Conservation (phyloP, 2,329 filamentous ascomycete genomes). For the Xylariaceae sp. region DNA sequence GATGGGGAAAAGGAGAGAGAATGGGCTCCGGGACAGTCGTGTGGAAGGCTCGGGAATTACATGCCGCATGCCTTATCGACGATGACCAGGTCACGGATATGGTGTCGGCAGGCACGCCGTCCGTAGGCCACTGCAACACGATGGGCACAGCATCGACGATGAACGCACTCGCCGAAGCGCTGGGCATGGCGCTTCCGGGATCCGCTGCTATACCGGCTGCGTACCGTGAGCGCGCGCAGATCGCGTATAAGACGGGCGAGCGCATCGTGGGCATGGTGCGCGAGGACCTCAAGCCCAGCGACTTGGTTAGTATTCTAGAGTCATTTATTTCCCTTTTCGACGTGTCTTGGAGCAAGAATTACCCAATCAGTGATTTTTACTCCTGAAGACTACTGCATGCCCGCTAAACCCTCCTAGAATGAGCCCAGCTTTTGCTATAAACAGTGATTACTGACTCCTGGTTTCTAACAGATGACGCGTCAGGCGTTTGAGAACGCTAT, state of each 20-base stretch:
- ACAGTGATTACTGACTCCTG: no score
- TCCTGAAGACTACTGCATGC: no score
- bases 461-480: no score
- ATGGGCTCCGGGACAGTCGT: conserved; percentile 55
- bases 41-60: conserved; percentile 56
- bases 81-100: conserved; percentile 54
- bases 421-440: no score
- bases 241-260: conserved; percentile 55
- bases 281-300: conserved; percentile 56
- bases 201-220: conserved; percentile 58
- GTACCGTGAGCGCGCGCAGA: conserved; percentile 55
- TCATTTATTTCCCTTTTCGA: no score
- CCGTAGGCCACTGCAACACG: conserved; percentile 58
- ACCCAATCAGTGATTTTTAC: no score
- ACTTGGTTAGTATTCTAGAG: no score
- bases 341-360: no score
- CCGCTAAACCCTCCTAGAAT: no score
- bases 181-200: conserved; percentile 60
- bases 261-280: conserved; percentile 59
- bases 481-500: conserved; percentile 64
- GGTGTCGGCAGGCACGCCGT: conserved; percentile 50
- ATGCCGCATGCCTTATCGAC: conserved; percentile 54
- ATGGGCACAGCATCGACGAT: conserved; percentile 62
- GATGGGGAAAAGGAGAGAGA: conserved; percentile 49
- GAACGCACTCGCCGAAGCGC: conserved; percentile 58